These are phyloP conservation scores for Alternaria atra DNA, from an alignment of 2,329 filamentous ascomycete species.

Conservation along the genomic window DNA sequence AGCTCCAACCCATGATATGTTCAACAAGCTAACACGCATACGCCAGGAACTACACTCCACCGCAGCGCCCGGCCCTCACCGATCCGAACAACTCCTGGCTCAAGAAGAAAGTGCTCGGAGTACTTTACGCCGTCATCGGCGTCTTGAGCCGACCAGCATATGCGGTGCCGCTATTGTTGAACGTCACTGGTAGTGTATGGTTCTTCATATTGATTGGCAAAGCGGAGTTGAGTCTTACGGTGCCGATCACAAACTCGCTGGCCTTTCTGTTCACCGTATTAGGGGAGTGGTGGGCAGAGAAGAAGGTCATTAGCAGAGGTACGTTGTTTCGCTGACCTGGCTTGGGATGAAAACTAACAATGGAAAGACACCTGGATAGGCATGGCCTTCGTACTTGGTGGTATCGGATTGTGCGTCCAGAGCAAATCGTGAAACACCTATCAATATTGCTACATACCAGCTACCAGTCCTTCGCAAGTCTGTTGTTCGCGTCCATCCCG, in stretches of 20 bases:
- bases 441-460: neutral
- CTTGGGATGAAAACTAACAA: slow-evolving; percentile 12
- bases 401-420: slow-evolving; percentile 85
- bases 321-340: slow-evolving; percentile 45
- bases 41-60: slow-evolving; percentile 67
- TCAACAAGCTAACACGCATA: slow-evolving; percentile 3
- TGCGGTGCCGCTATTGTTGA: slow-evolving; percentile 82
- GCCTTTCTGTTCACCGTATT: slow-evolving; percentile 96
- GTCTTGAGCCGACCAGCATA: slow-evolving; percentile 83
- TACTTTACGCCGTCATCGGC: slow-evolving; percentile 79
- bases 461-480: slow-evolving; percentile 28
- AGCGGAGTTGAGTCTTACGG: slow-evolving; percentile 90
- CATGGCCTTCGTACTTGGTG: slow-evolving; percentile 79
- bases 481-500: slow-evolving; percentile 4
- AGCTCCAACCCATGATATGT: neutral
- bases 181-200: slow-evolving; percentile 93
- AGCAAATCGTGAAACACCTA: slow-evolving; percentile 49
- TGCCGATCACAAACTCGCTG: slow-evolving; percentile 92
- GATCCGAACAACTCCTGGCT: slow-evolving; percentile 64
- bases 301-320: slow-evolving; percentile 87
- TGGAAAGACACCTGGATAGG: slow-evolving; percentile 79
- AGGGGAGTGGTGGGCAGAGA: slow-evolving; percentile 94
- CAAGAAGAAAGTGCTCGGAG: slow-evolving; percentile 68
- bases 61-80: slow-evolving; percentile 42
- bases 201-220: slow-evolving; percentile 94